Evolutionary conservation across 148 eudicot species (phyloP).

Genomic region (Limonium bicolor): DNA sequence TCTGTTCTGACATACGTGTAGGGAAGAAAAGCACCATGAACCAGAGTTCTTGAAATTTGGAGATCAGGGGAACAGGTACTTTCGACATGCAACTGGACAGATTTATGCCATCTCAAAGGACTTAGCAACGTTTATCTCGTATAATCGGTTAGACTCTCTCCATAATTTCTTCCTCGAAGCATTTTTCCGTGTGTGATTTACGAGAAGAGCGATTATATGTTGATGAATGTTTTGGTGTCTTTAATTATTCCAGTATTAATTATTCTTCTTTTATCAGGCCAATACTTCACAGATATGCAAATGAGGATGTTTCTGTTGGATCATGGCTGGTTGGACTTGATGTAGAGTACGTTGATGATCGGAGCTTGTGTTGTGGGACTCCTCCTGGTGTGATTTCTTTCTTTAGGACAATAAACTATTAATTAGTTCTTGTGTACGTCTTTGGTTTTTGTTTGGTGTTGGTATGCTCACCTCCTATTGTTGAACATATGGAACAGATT

Average conservation of each 20-base stretch:
- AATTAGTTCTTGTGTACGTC: no score
- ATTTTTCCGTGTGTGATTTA: neutral
- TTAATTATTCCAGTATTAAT: slow-evolving; percentile 1
- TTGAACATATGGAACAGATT: no score
- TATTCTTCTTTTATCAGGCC: slow-evolving; percentile 23
- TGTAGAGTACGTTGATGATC: slow-evolving; percentile 85
- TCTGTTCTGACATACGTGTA: slow-evolving; percentile 4
- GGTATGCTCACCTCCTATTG: no score
- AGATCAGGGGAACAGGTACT: slow-evolving; percentile 91
- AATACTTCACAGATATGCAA: slow-evolving; percentile 80
- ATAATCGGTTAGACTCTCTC: slow-evolving; percentile 47
- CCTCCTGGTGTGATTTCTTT: no score
- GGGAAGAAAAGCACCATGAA: slow-evolving; percentile 87
- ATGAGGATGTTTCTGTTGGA: slow-evolving; percentile 93
- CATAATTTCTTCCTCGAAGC: neutral
- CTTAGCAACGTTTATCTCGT: slow-evolving; percentile 79
- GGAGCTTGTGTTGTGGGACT: slow-evolving; percentile 89
- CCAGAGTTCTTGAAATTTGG: slow-evolving; percentile 98
- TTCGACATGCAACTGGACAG: slow-evolving; percentile 96
- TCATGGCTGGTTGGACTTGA: slow-evolving; percentile 95
- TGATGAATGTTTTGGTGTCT: neutral
- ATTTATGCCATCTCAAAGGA: slow-evolving; percentile 93
- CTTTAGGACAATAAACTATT: no score
- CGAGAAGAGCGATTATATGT: no score
- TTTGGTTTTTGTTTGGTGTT: no score